phyloP scores from a whole-genome alignment of 768 basidiomycete genomes.

The Russula lepida region DNA sequence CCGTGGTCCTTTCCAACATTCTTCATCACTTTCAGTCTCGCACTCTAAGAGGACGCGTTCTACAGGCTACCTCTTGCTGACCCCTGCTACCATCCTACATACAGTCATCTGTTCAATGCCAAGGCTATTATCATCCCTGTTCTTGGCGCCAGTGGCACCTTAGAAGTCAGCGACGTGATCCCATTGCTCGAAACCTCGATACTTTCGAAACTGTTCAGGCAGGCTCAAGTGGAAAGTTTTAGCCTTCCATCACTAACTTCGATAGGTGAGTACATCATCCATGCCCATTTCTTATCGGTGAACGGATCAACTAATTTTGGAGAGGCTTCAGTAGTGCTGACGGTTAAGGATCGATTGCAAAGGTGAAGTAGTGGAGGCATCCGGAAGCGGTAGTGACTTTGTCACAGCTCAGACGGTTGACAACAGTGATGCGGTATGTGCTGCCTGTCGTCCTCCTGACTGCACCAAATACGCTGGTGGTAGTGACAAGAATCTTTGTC shows the following conservation, averaged over 20 bases:
- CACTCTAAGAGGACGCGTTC: neutral
- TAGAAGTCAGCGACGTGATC: slow-evolving; percentile 23
- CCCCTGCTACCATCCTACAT: neutral
- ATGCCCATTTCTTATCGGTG: slow-evolving; percentile 33
- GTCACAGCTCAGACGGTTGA: slow-evolving; percentile 33
- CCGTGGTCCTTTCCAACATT: neutral
- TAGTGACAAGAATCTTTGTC: slow-evolving; percentile 35
- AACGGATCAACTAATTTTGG: slow-evolving; percentile 29
- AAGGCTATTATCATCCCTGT: slow-evolving; percentile 34
- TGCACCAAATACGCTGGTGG: slow-evolving; percentile 47
- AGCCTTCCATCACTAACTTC: slow-evolving; percentile 37
- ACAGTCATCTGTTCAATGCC: neutral
- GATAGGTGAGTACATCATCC: slow-evolving; percentile 35
- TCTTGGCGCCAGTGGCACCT: slow-evolving; percentile 29
- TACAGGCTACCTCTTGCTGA: neutral
- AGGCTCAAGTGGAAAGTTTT: slow-evolving; percentile 35
- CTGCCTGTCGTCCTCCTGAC: slow-evolving; percentile 26
- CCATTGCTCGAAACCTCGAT: slow-evolving; percentile 34
- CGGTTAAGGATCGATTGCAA: slow-evolving; percentile 39
- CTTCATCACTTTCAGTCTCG: neutral
- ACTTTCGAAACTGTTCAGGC: slow-evolving; percentile 26
- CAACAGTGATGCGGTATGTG: slow-evolving; percentile 41
- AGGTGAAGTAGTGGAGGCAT: slow-evolving; percentile 38
- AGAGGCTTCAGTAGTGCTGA: slow-evolving; percentile 31
- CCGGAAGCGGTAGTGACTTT: slow-evolving; percentile 28